Evolutionary conservation across 208 protist genomes (phyloP).

Genomic region (Crithidia brevicula): DNA sequence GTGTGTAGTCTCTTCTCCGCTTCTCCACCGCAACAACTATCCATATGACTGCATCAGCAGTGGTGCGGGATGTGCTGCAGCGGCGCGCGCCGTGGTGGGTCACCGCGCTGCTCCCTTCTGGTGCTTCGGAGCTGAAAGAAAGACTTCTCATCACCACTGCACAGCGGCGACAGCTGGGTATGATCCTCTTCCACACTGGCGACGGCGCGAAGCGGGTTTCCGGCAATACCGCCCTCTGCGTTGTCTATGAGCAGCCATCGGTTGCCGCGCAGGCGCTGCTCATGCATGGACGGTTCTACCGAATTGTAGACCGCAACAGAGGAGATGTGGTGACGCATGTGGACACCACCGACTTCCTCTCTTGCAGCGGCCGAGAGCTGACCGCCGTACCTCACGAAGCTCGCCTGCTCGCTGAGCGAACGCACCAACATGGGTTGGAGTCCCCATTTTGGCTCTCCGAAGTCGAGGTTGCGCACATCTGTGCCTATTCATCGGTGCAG

Average conservation of each 20-base stretch:
- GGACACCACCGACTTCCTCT: slow-evolving; percentile 46
- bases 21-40: too few relatives aligned
- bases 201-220: not conserved
- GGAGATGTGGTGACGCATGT: slow-evolving; percentile 41
- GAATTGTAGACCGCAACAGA: slow-evolving; percentile 12
- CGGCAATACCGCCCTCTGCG: too few relatives aligned
- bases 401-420: slow-evolving; percentile 5
- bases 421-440: slow-evolving; percentile 17
- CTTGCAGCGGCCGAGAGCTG: slow-evolving; percentile 36
- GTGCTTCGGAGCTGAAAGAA: too few relatives aligned
- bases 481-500: not conserved
- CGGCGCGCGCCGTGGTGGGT: slow-evolving; percentile 2
- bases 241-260: not conserved
- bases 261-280: slow-evolving; percentile 15
- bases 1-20: too few relatives aligned
- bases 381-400: slow-evolving; percentile 24
- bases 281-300: slow-evolving; percentile 23
- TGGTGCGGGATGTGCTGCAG: not conserved
- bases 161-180: not conserved
- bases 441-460: slow-evolving; percentile 68
- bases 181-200: not conserved
- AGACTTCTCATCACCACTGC: not conserved
- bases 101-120: not conserved
- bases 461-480: slow-evolving; percentile 2
- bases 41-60: not conserved